Evolutionary conservation across 2,329 filamentous ascomycete species (phyloP).

Genomic region (Podosphaera leucotricha): DNA sequence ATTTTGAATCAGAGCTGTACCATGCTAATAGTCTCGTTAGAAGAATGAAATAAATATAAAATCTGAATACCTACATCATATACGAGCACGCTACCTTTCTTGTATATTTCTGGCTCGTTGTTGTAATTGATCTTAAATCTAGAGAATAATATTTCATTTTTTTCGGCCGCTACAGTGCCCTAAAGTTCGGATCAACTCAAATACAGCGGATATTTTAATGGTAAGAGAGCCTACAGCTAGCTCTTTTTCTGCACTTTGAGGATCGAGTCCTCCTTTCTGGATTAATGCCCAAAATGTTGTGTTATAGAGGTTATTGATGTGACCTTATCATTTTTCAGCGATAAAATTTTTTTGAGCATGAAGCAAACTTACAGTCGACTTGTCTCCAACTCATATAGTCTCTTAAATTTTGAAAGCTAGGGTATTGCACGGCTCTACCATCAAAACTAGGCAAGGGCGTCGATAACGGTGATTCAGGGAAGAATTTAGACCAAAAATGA

Average conservation of each 20-base stretch:
- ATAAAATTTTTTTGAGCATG: conserved; percentile 1
- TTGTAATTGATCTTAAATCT: conserved; percentile 92
- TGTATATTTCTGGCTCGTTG: conserved; percentile 77
- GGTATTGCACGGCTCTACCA: conserved; percentile 75
- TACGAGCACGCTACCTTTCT: conserved; percentile 79
- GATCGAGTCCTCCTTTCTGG: conserved; percentile 48
- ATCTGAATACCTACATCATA: conserved; percentile 28
- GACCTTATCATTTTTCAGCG: conserved; percentile 28
- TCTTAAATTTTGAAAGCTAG: conserved; percentile 54
- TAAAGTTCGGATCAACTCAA: conserved; percentile 15
- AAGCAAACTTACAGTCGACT: conserved; percentile 54
- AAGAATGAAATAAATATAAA: background rate
- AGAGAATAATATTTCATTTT: conserved; percentile 87
- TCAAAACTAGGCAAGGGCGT: conserved; percentile 75
- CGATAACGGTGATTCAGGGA: conserved; percentile 45
- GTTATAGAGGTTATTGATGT: conserved; percentile 98
- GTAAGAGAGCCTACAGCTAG: conserved; percentile 34
- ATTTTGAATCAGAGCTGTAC: conserved; percentile 32
- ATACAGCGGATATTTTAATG: background rate
- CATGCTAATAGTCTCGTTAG: conserved; percentile 28
- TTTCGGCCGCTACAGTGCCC: conserved; percentile 68
- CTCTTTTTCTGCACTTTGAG: conserved; percentile 56
- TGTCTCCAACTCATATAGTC: conserved; percentile 97
- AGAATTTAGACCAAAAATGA: conserved; percentile 53
- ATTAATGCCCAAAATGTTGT: conserved; percentile 89